Evolutionary conservation across 2,329 filamentous ascomycete species (phyloP).

Genomic region (Metarhizium rileyi): DNA sequence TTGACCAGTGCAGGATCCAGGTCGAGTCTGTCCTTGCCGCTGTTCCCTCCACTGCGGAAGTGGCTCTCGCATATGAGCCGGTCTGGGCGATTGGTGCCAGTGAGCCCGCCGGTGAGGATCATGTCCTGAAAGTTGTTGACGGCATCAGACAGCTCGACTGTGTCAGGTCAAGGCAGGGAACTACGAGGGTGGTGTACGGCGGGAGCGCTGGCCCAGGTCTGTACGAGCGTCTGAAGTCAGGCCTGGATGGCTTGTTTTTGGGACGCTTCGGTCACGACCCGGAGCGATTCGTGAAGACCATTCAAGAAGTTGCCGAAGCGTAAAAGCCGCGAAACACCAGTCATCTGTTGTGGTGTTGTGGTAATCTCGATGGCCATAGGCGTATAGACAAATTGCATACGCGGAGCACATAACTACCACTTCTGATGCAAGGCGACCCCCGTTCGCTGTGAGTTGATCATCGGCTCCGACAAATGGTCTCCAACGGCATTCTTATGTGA

Average conservation of each 20-base stretch:
- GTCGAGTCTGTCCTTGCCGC: conserved; percentile 52
- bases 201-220: conserved; percentile 74
- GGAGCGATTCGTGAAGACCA: conserved; percentile 59
- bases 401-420: too few species aligned
- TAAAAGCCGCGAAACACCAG: conserved; percentile 9
- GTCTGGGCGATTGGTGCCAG: conserved; percentile 80
- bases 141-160: conserved; percentile 47
- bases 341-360: too few species aligned
- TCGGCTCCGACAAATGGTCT: too few species aligned
- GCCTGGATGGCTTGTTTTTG: conserved; percentile 71
- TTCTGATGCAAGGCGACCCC: too few species aligned
- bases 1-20: conserved; percentile 57
- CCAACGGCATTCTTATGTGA: too few species aligned
- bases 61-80: conserved; percentile 77
- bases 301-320: conserved; percentile 55
- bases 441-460: too few species aligned
- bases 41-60: conserved; percentile 52
- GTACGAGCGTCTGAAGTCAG: conserved; percentile 55
- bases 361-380: too few species aligned
- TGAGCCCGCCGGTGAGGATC: conserved; percentile 59
- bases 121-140: conserved; percentile 62
- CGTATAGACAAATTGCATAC: too few species aligned
- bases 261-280: conserved; percentile 75
- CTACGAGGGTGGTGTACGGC: conserved; percentile 67
- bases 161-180: conserved; percentile 40